A percentile compares a stretch with the other conserved stretches of the same genome.
These are phyloP conservation scores for Aethionema arabicum DNA, from an alignment of 345 rosid genomes.

Conservation along the genomic window DNA sequence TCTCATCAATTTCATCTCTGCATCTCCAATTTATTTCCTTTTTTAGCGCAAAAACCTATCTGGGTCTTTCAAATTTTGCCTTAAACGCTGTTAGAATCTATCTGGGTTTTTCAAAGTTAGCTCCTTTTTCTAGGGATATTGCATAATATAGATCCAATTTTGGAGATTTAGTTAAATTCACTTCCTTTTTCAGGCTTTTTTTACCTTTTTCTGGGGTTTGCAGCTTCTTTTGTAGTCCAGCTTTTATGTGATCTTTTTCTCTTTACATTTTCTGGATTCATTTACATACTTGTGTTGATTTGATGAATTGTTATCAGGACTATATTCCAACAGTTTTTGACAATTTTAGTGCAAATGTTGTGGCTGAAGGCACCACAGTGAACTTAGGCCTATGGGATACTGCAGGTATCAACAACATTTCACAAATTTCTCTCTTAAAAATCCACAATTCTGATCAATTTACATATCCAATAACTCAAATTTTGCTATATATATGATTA, in stretches of 20 bases:
- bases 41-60: neutral
- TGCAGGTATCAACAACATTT: conserved; percentile 65
- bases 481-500: too few species aligned
- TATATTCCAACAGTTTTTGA: conserved; percentile 96
- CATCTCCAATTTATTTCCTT: conserved; percentile 5
- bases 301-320: conserved; percentile 58
- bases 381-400: conserved; percentile 98
- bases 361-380: conserved; percentile 88
- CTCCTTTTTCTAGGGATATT: conserved; percentile 26
- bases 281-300: too few species aligned
- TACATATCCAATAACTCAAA: too few species aligned
- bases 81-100: conserved; percentile 10
- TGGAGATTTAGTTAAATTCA: neutral
- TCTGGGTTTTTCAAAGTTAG: conserved; percentile 29
- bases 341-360: conserved; percentile 97
- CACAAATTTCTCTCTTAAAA: neutral
- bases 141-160: conserved; percentile 22
- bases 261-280: conserved; percentile 2
- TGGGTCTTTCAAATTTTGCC: conserved; percentile 17
- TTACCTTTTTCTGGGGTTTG: conserved; percentile 45
- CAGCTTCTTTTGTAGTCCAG: conserved; percentile 33
- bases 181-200: conserved; percentile 5
- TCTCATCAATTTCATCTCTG: neutral
- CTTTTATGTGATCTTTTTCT: conserved; percentile 21
- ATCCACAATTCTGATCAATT: neutral